Conservation (phyloP, 2,329 filamentous ascomycete species). For the Diaporthe batatas region DNA sequence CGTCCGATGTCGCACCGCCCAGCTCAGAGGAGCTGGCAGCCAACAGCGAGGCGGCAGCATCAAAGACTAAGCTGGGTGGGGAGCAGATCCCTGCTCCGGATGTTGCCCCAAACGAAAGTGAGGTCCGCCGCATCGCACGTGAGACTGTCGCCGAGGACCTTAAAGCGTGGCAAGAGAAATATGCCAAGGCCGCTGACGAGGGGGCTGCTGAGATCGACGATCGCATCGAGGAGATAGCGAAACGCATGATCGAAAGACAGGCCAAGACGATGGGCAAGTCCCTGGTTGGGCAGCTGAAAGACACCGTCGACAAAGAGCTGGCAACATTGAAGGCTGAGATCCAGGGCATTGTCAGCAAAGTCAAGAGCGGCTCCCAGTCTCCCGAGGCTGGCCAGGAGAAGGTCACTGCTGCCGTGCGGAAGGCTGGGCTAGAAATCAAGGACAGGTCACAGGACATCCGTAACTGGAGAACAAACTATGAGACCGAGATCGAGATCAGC, state of each 20-base stretch:
- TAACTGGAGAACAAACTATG: constrained; percentile 80
- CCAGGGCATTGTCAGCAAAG: constrained; percentile 69
- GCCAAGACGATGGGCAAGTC: constrained; percentile 75
- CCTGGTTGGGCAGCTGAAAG: constrained; percentile 77
- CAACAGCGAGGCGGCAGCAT: constrained; percentile 42
- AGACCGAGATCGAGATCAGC: constrained; percentile 75
- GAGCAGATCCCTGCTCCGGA: constrained; percentile 59
- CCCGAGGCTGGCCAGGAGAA: constrained; percentile 57
- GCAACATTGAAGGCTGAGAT: constrained; percentile 76
- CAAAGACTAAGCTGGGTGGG: constrained; percentile 44
- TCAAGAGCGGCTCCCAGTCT: constrained; percentile 57
- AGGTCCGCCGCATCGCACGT: constrained; percentile 69
- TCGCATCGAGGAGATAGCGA: constrained; percentile 70
- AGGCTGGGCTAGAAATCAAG: constrained; percentile 80
- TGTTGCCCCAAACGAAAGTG: constrained; percentile 62
- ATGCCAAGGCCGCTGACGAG: constrained; percentile 86
- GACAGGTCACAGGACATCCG: constrained; percentile 82
- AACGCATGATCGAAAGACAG: constrained; percentile 71
- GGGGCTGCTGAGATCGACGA: constrained; percentile 81
- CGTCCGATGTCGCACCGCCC: constrained; percentile 41
- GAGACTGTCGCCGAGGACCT: constrained; percentile 83
- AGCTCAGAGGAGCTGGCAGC: constrained; percentile 46
- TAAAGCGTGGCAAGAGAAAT: constrained; percentile 88
- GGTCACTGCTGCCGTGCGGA: constrained; percentile 67
- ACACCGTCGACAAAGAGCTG: constrained; percentile 74